Percentiles rank a stretch among this genome's conserved stretches.
Conservation (phyloP, 306 rosid genomes). For the Acacia melanoxylon region DNA sequence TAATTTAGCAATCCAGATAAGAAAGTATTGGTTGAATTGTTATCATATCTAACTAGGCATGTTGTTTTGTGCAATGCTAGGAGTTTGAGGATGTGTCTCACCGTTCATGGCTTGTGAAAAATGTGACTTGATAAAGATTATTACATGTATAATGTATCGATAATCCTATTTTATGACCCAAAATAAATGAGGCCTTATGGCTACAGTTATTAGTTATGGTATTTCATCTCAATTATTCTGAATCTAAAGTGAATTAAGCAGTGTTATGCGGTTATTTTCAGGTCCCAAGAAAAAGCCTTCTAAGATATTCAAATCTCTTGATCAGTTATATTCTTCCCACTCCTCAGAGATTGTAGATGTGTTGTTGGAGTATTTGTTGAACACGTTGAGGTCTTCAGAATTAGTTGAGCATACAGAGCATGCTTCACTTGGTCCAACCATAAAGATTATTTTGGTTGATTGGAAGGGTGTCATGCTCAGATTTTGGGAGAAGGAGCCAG, state of each 20-base stretch:
- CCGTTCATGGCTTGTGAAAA: no score
- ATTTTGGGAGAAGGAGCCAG: constrained; percentile 75
- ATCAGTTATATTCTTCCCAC: constrained; percentile 65
- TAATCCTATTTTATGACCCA: constrained; percentile 3
- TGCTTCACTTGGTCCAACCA: constrained; percentile 31
- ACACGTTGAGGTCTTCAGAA: constrained; percentile 50
- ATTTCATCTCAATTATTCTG: constrained; percentile 10
- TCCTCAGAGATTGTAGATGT: constrained; percentile 75
- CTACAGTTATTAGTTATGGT: not conserved
- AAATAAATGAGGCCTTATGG: constrained; percentile 3
- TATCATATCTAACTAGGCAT: not conserved
- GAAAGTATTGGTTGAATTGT: not conserved
- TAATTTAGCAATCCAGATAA: not conserved
- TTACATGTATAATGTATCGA: not conserved
- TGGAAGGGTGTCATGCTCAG: constrained; percentile 61
- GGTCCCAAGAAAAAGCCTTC: constrained; percentile 60
- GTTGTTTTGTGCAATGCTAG: no score
- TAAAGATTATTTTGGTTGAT: constrained; percentile 47
- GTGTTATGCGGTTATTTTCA: constrained; percentile 47
- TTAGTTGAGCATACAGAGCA: constrained; percentile 37
- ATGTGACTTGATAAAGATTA: no score
- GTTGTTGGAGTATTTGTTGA: constrained; percentile 66
- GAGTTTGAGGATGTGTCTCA: no score
- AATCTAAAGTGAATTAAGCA: constrained; percentile 13
- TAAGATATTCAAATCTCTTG: constrained; percentile 60